Evolutionary conservation across 805 yeast genomes (phyloP), one percentile per base, ranked within the genome.

Genomic region (Lachancea cidri): DNA sequence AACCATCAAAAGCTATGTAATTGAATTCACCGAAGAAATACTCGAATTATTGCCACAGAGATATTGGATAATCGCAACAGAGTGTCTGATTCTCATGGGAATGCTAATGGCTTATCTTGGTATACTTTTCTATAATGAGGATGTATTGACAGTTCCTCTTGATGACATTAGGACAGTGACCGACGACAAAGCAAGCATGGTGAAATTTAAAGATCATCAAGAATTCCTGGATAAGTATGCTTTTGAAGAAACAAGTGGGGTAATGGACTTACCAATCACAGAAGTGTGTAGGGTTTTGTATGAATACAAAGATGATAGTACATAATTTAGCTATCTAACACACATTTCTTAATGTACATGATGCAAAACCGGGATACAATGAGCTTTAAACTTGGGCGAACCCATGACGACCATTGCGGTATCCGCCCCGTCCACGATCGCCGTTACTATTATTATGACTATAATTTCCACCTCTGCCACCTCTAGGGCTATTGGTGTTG

Each of bases 11-110:
- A 46, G 54, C n/a, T 52, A 39, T 16, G 30, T 39, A 17, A 33
- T 39, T 13, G 16, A 29, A 4, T 39, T 36, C 74, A 27, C 72
- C 83, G 32, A 71, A 77, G 42, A 52, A 52, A 6, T 49, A 77
- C 22, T 80, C 79, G 14, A 76, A 83, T 15, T 76, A 73, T 53
- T 88, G 80, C 98, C 98, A 0, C 84, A 91, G 24, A 71, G 94
- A 49, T 84, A 89, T 80, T 93, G 98, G 98, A 81, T 95, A 2
- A 57, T 85, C 27, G 84, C 86, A 1, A 60, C 85, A 2, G 95
- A 96, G 3, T 71, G 86, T 11, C 77, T 76, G 49, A 71, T 82
- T 4, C 63, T 91, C 22, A 77, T 86, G 72, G 59, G 72, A 8
- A 80, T 89, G 87, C 64, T 81, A 14, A 88, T 77, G 55, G 74